Conservation (phyloP, 1,284 basidiomycete species). For the Ganoderma lucidum region DNA sequence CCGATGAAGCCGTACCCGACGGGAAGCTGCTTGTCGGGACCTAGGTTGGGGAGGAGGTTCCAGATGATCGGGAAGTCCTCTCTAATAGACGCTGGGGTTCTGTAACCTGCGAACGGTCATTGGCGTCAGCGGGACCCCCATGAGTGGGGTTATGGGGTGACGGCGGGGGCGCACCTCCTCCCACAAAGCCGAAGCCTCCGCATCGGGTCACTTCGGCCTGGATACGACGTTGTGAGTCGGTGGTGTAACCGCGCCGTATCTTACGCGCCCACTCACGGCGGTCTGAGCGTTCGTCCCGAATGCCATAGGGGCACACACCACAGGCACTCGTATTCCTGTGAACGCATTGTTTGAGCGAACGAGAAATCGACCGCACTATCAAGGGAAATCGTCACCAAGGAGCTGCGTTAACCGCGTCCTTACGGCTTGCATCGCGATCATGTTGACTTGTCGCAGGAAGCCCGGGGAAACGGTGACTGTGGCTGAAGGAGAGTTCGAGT, state of each 20-base stretch:
- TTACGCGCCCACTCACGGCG: constrained; percentile 48
- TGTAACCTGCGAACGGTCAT: constrained; percentile 14
- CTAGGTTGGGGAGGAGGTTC: constrained; percentile 42
- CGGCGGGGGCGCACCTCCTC: constrained; percentile 52
- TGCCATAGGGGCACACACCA: constrained; percentile 75
- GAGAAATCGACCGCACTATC: background rate
- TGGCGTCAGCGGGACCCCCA: background rate
- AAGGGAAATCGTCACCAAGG: constrained; percentile 28
- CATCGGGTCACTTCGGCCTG: constrained; percentile 60
- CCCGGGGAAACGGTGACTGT: background rate
- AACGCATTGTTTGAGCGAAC: background rate
- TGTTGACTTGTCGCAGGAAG: background rate
- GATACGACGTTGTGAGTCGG: background rate
- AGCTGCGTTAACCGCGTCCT: constrained; percentile 48
- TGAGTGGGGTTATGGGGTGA: background rate
- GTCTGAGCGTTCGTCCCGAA: constrained; percentile 67
- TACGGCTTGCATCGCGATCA: constrained; percentile 32
- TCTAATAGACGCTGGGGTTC: constrained; percentile 49
- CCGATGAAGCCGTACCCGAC: constrained; percentile 78
- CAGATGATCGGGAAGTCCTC: constrained; percentile 60
- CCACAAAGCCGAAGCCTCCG: constrained; percentile 78
- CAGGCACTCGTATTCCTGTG: constrained; percentile 54
- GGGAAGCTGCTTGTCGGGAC: constrained; percentile 48
- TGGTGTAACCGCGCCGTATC: background rate
- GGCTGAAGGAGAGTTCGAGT: background rate